Conservation (phyloP, 345 rosid genomes). For the Brassica carinata region DNA sequence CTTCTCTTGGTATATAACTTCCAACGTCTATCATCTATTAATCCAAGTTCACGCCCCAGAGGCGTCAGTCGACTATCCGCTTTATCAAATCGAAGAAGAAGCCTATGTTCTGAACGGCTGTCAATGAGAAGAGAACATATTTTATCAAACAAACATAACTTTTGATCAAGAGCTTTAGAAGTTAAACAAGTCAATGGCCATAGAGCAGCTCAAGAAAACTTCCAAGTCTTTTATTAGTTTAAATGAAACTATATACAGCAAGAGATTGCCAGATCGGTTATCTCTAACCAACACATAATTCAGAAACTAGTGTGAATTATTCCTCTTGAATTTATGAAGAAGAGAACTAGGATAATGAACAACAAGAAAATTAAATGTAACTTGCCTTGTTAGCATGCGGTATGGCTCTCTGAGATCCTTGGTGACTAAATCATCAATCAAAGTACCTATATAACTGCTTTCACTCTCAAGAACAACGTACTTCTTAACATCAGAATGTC, state of each 20-base stretch:
- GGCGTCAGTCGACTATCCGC: constrained; percentile 99
- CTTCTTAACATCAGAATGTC: constrained; percentile 76
- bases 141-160: constrained; percentile 1
- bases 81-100: constrained; percentile 93
- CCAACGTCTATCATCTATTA: constrained; percentile 95
- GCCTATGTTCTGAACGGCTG: constrained; percentile 95
- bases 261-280: neutral
- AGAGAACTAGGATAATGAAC: constrained; percentile 8
- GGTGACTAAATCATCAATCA: constrained; percentile 95
- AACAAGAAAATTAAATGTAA: constrained; percentile 8
- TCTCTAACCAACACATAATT: neutral
- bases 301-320: neutral
- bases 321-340: neutral
- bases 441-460: constrained; percentile 91
- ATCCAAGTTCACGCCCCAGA: constrained; percentile 82
- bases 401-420: constrained; percentile 98
- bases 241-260: constrained; percentile 12
- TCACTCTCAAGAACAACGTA: constrained; percentile 93
- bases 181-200: neutral
- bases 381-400: constrained; percentile 92
- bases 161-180: too few species aligned
- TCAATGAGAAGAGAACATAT: constrained; percentile 24
- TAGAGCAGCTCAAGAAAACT: neutral
- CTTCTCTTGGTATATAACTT: constrained; percentile 73
- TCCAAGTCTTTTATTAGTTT: neutral